These are phyloP conservation scores for Blumeria graminis DNA, from an alignment of 2,329 filamentous ascomycete genomes.

Conservation along the genomic window DNA sequence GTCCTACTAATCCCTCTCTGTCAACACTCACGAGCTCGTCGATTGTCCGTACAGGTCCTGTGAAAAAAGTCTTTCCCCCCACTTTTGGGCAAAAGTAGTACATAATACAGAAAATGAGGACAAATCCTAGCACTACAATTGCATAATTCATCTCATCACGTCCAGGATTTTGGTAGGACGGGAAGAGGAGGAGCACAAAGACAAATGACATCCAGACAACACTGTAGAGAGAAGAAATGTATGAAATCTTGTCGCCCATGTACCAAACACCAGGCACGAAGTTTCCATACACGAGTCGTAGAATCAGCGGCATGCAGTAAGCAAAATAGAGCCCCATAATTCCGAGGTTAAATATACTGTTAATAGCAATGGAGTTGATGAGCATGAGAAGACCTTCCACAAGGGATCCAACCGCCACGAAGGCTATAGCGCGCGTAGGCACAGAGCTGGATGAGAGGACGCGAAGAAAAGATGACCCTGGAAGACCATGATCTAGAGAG, in stretches of 20 bases:
- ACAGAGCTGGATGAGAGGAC: slow-evolving; percentile 12
- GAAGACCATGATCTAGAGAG: slow-evolving; percentile 13
- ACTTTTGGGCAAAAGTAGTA: slow-evolving; percentile 13
- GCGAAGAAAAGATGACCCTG: slow-evolving; percentile 12
- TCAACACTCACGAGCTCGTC: slow-evolving; percentile 8
- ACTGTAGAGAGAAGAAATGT: slow-evolving; percentile 10
- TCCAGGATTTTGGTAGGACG: slow-evolving; percentile 8
- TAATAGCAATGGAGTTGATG: slow-evolving; percentile 14
- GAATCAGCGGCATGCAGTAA: slow-evolving; percentile 15
- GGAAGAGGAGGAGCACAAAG: slow-evolving; percentile 14
- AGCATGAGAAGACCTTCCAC: slow-evolving; percentile 15
- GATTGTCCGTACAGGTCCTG: slow-evolving; percentile 12
- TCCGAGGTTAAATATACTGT: slow-evolving; percentile 16
- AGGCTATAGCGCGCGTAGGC: slow-evolving; percentile 12
- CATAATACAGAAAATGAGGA: slow-evolving; percentile 12
- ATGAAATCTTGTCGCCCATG: slow-evolving; percentile 12
- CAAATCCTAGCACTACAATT: slow-evolving; percentile 12
- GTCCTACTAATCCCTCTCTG: neutral
- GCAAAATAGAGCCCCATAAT: slow-evolving; percentile 16
- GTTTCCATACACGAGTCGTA: slow-evolving; percentile 11
- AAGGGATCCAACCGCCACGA: slow-evolving; percentile 11
- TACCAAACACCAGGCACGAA: slow-evolving; percentile 15
- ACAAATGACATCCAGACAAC: slow-evolving; percentile 15
- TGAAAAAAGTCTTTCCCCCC: slow-evolving; percentile 15
- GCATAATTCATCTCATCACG: slow-evolving; percentile 15